Base-by-base conservation (phyloP, 2,329 filamentous ascomycete genomes). In the Penicillium paneum region DNA sequence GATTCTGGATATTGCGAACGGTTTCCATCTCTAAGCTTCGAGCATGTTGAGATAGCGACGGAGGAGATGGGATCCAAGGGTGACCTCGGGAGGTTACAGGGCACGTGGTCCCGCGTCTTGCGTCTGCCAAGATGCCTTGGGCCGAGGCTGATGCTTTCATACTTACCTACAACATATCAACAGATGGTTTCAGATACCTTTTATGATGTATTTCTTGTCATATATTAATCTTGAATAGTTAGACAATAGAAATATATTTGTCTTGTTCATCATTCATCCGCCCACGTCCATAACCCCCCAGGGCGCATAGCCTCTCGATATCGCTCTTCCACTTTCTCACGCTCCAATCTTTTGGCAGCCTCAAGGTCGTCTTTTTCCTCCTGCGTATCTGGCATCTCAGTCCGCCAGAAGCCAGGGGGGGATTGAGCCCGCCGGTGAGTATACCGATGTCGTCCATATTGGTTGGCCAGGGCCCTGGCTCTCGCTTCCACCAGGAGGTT, bases 301-400 rank as follows among this genome's bases (percentile, higher is more conserved):
- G 83, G 82, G 31, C 86, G 83, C 83, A 90, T 88, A 1, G 94
- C 92, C 68, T 97, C 91, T 46, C 86, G 80, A 73, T 90, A 88
- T 66, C 91, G 83, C 66, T 90, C 85, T 60, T 85, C 81, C 1
- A 97, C 79, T 52, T 83, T 81, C 46, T 83, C 78, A 60, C 80
- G 81, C 67, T 89, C 86, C 56, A 83, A 75, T 63, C 79, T 79
- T n/a, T 78, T 79, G 0, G 88, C 88, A 67, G 86, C 84, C 56
- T 81, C 79, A 54, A 82, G 82, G 64, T 93, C 84, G 49, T 79
- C 76, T 62, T 83, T 78, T 28, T 86, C 74, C 72, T 97, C 90
- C 70, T 97, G 94, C 1, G 94, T 97, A 26, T 78, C 85, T 1
- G 93, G 92, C 69, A 99, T 96, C 63, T 96, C 93, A 1, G 88